A percentile compares a stretch with the other conserved stretches of the same genome.
Conservation (phyloP, 306 rosid species). For the Oxytropis ochrocephala region DNA sequence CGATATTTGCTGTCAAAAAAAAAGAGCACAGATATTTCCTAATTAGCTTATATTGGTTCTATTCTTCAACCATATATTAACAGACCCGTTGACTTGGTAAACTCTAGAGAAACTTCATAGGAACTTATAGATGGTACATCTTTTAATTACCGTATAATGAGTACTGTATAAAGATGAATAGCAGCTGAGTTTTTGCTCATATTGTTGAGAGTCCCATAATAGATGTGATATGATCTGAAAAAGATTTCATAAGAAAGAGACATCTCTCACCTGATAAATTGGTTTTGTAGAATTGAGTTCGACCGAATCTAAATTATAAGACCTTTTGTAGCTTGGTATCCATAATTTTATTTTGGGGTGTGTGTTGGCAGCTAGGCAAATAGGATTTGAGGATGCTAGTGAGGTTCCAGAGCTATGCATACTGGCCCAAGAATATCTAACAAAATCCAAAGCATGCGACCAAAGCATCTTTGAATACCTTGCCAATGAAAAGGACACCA, state of each 20-base stretch:
- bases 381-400: slow-evolving; percentile 51
- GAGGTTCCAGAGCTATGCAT: slow-evolving; percentile 53
- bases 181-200: no score
- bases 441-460: slow-evolving; percentile 45
- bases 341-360: not conserved
- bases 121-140: slow-evolving; percentile 3
- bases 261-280: no score
- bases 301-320: no score
- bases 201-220: no score
- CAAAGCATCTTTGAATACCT: slow-evolving; percentile 48
- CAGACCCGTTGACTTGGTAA: not conserved
- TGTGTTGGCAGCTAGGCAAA: slow-evolving; percentile 53
- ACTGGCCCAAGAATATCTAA: slow-evolving; percentile 51
- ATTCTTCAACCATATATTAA: not conserved
- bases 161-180: no score
- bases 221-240: no score
- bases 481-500: slow-evolving; percentile 28
- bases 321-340: not conserved
- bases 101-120: not conserved
- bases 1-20: no score
- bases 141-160: no score
- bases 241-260: no score
- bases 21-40: no score
- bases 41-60: not conserved
- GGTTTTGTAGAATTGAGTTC: no score